Evolutionary conservation across 352 stramenopile species (phyloP).

Genomic region (Phytophthora constricta): DNA sequence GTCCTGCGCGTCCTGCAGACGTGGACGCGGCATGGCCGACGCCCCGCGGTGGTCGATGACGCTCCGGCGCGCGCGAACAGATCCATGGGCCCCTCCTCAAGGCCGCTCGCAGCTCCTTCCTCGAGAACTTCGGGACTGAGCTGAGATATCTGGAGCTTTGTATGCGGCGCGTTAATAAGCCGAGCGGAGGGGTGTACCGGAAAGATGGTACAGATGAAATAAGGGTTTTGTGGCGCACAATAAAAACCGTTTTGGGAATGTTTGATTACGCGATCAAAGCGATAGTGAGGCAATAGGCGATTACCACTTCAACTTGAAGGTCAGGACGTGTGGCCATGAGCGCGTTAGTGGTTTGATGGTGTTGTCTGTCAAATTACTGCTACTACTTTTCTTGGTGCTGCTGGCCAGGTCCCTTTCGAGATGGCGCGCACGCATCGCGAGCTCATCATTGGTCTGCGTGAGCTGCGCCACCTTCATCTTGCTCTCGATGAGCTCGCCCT

Average conservation of each 20-base stretch:
- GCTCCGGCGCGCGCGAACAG: constrained; percentile 42
- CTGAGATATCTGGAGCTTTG: constrained; percentile 13
- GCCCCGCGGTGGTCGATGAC: constrained; percentile 35
- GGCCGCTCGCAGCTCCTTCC: neutral
- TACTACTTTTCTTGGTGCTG: constrained; percentile 31
- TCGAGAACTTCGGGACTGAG: neutral
- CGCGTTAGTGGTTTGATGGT: no score
- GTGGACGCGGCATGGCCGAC: constrained; percentile 5
- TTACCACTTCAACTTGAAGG: no score
- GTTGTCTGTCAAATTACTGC: no score
- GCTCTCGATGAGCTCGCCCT: constrained; percentile 81
- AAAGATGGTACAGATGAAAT: no score
- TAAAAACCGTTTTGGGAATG: neutral
- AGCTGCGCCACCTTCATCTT: constrained; percentile 85
- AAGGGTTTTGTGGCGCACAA: no score
- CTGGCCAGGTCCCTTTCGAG: constrained; percentile 58
- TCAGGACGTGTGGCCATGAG: no score
- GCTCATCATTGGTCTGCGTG: constrained; percentile 78
- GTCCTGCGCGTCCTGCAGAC: constrained; percentile 14
- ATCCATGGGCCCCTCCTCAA: constrained; percentile 30
- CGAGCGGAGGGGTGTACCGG: no score
- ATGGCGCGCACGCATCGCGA: constrained; percentile 62
- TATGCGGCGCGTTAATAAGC: no score
- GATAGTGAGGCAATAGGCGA: no score
- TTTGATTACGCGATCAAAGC: no score